A percentile compares a stretch with the other conserved stretches of the same genome.
Conservation (phyloP, 1,284 basidiomycete genomes). For the Ustilago shanxiensis region DNA sequence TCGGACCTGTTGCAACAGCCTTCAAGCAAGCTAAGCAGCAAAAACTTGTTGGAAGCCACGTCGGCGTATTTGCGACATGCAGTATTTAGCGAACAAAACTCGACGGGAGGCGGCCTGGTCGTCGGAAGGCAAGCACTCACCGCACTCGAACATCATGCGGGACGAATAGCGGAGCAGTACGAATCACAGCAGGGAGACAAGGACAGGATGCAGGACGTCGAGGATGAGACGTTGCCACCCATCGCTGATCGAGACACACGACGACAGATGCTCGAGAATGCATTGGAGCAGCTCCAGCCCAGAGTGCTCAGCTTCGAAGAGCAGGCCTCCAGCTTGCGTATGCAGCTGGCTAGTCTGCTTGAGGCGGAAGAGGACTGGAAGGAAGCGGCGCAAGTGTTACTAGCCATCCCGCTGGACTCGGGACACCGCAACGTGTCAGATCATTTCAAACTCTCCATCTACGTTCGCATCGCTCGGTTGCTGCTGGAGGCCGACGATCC, state of each 20-base stretch:
- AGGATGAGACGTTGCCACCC: conserved; percentile 39
- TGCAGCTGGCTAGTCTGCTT: conserved; percentile 88
- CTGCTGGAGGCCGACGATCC: conserved; percentile 95
- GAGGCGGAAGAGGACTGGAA: conserved; percentile 92
- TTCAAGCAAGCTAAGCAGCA: conserved; percentile 19
- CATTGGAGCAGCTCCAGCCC: conserved; percentile 79
- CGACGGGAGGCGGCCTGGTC: conserved; percentile 77
- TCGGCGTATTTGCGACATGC: conserved; percentile 78
- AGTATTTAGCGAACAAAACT: conserved; percentile 78
- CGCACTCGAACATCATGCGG: conserved; percentile 75
- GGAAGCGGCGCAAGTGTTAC: conserved; percentile 88
- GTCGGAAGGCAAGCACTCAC: conserved; percentile 85
- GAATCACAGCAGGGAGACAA: conserved; percentile 73
- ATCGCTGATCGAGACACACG: conserved; percentile 49
- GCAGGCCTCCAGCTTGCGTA: conserved; percentile 85
- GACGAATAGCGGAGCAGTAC: conserved; percentile 75
- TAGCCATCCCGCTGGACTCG: conserved; percentile 90
- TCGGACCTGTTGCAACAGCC: conserved; percentile 32
- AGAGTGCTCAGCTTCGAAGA: conserved; percentile 90
- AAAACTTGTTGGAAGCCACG: conserved; percentile 28
- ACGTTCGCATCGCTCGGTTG: conserved; percentile 92
- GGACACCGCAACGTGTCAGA: conserved; percentile 83
- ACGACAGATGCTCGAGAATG: conserved; percentile 78
- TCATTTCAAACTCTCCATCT: conserved; percentile 87
- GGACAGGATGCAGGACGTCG: conserved; percentile 31